Conservation (phyloP, 148 eudicot species). For the Chenopodium berlandieri region DNA sequence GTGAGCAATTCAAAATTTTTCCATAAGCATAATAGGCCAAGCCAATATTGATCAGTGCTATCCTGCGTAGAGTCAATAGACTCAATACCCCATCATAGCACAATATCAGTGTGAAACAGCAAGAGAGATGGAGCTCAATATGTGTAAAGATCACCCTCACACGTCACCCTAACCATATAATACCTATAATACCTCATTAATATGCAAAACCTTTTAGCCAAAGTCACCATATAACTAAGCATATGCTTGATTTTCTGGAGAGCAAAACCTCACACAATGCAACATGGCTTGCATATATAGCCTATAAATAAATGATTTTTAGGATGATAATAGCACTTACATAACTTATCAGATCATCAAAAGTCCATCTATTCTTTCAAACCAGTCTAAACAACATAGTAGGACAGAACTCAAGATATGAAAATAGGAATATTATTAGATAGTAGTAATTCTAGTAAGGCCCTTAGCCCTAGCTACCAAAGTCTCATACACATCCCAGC, state of each 20-base stretch:
- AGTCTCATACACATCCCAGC: not conserved
- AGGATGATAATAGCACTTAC: not conserved
- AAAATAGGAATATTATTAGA: not conserved
- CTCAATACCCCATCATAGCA: too few relatives aligned
- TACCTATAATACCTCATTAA: not conserved
- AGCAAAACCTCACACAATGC: not conserved
- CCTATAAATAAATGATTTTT: too few relatives aligned
- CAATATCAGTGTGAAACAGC: too few relatives aligned
- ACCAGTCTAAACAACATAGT: not conserved
- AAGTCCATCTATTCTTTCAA: not conserved
- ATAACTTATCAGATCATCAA: not conserved
- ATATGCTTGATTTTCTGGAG: not conserved
- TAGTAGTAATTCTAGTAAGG: not conserved
- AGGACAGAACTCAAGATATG: not conserved
- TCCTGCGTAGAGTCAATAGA: too few relatives aligned
- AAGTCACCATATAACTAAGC: not conserved
- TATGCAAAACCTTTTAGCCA: not conserved
- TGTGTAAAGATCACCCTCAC: too few relatives aligned
- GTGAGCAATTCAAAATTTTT: too few relatives aligned
- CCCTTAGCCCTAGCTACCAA: not conserved
- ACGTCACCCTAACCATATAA: too few relatives aligned
- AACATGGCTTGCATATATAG: too few relatives aligned
- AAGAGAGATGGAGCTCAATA: too few relatives aligned
- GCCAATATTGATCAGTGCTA: too few relatives aligned
- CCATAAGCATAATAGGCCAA: too few relatives aligned